Percentiles rank a stretch among this genome's conserved stretches.
phyloP scores from a whole-genome alignment of 768 basidiomycete genomes.

The Crepidotus variabilis region DNA sequence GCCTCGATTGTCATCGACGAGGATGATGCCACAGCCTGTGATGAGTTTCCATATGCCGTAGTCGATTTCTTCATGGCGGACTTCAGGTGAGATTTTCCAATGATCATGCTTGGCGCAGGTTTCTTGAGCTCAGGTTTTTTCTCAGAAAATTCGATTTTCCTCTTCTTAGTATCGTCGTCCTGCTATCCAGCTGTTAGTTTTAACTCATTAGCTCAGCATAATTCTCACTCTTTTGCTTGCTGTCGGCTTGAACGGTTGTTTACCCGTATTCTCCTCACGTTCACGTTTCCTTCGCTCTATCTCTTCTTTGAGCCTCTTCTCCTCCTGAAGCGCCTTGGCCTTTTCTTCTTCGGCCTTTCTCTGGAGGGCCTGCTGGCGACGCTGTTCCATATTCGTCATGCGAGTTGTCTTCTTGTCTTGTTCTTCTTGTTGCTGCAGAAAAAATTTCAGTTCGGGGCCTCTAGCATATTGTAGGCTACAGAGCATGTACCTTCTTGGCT shows the following conservation, averaged over 20 bases:
- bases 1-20: constrained; percentile 25
- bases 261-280: constrained; percentile 72
- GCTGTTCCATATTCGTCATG: constrained; percentile 77
- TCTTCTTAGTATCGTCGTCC: constrained; percentile 78
- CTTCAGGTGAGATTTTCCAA: constrained; percentile 53
- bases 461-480: constrained; percentile 10
- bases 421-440: constrained; percentile 80
- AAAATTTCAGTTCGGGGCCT: constrained; percentile 5
- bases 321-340: constrained; percentile 56
- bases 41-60: neutral
- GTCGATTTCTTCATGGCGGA: constrained; percentile 41
- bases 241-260: constrained; percentile 51
- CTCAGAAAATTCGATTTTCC: constrained; percentile 52
- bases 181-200: constrained; percentile 17
- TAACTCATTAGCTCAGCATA: constrained; percentile 1
- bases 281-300: constrained; percentile 78
- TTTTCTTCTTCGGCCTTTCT: constrained; percentile 81
- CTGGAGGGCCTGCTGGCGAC: constrained; percentile 67
- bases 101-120: constrained; percentile 25
- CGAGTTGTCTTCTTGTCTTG: constrained; percentile 73
- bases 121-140: constrained; percentile 63
- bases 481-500: constrained; percentile 92
- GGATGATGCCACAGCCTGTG: constrained; percentile 20
- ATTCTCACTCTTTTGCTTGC: constrained; percentile 51
- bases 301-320: constrained; percentile 70